Conservation (phyloP, 495 filamentous ascomycete species). For the Penicillium desertorum region DNA sequence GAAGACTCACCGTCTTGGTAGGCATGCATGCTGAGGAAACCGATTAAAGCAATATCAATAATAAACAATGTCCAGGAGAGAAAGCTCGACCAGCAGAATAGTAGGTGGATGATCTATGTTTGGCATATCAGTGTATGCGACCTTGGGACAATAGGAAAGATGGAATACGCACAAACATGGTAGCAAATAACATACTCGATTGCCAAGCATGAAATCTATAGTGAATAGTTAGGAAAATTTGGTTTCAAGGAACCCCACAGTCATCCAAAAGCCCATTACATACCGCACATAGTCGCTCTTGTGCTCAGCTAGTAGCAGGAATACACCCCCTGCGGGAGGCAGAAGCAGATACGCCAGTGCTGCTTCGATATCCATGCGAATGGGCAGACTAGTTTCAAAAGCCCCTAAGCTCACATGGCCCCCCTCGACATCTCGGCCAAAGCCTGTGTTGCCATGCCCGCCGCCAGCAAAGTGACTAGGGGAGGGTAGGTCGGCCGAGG, state of each 20-base stretch:
- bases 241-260: not conserved
- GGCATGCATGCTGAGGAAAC: constrained; percentile 71
- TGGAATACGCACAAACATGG: constrained; percentile 64
- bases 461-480: constrained; percentile 41
- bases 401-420: constrained; percentile 71
- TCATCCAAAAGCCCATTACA: constrained; percentile 25
- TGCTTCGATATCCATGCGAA: constrained; percentile 84
- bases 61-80: constrained; percentile 81
- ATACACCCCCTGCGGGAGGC: constrained; percentile 82
- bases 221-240: constrained; percentile 4
- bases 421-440: constrained; percentile 41
- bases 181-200: constrained; percentile 80
- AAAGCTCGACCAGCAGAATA: constrained; percentile 81
- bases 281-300: constrained; percentile 97
- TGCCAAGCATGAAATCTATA: constrained; percentile 95
- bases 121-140: not conserved
- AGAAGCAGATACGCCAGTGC: constrained; percentile 84
- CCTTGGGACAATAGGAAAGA: not conserved
- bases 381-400: constrained; percentile 75
- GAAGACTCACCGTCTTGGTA: constrained; percentile 70
- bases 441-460: constrained; percentile 38
- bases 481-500: constrained; percentile 42
- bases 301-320: constrained; percentile 82
- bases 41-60: constrained; percentile 73
- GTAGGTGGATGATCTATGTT: constrained; percentile 66